Evolutionary conservation across 2,329 filamentous ascomycete species (phyloP), one percentile per base, ranked within the genome.

Genomic region (Alternaria longipes): DNA sequence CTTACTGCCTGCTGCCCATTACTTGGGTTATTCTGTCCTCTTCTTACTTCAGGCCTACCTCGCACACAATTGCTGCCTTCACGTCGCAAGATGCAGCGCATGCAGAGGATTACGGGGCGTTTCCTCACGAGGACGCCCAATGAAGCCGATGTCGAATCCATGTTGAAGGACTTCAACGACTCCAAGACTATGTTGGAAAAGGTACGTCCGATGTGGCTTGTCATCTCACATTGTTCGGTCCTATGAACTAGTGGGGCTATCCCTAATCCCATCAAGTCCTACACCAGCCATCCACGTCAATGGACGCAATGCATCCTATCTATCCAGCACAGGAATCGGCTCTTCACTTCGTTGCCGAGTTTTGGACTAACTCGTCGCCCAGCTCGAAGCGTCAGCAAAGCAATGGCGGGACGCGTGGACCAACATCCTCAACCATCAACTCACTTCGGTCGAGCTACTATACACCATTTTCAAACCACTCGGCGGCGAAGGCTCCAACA

Each of bases 341-440:
- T 47, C 5, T 49, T 18, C 24, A 44, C 18, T 22, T 30, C 8
- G 51, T n/a, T 14, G 20, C 26, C 24, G 16, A n/a, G 22, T 26
- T 36, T 26, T 14, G 14, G 18, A 45, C 56, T 55, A 34, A 62
- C 59, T 22, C 12, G 18, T 20, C 28, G 8, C 47, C 53, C 67
- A 94, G 91, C 87, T 95, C 69, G 87, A 93, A 68, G 90, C 92
- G 66, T 89, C 90, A 63, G 87, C 90, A 38, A 91, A 89, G 77
- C 84, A 88, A 74, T 95, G 91, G 89, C 88, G 90, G 72, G 90
- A 94, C 72, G 86, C 90, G 11, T 96, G 92, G 92, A 84, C 89
- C 7, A 86, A 88, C 60, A 89, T 94, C 66, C 85, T 92, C 58
- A 85, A 84, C 59, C 84, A 89, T 60, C 91, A 94, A 75, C 84